These are phyloP conservation scores for Diospyros kaki DNA, from an alignment of 148 eudicot species.

Conservation along the genomic window DNA sequence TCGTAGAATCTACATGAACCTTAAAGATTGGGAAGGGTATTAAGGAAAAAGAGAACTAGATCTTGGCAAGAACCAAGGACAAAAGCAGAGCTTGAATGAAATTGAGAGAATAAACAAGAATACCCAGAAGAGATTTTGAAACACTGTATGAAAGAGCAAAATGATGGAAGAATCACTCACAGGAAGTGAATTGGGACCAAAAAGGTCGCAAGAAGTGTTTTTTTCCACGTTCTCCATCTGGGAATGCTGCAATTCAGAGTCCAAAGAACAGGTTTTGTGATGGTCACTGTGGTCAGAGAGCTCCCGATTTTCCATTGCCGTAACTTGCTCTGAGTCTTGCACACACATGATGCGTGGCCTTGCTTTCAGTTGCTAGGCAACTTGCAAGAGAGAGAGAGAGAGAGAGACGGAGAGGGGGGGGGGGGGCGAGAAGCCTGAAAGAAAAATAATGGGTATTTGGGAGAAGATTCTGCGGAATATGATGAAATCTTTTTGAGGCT, in stretches of 20 bases:
- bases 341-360: conserved; percentile 35
- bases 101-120: neutral
- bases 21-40: neutral
- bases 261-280: conserved; percentile 14
- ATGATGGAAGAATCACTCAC: conserved; percentile 24
- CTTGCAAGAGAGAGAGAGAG: neutral
- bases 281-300: conserved; percentile 1
- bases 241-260: conserved; percentile 22
- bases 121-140: neutral
- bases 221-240: conserved; percentile 34
- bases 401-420: neutral
- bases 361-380: conserved; percentile 19
- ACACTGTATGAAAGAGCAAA: neutral
- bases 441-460: neutral
- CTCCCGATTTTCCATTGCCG: conserved; percentile 26
- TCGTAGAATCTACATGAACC: neutral
- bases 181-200: conserved; percentile 27
- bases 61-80: neutral
- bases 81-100: neutral
- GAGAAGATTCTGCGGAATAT: neutral
- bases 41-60: neutral
- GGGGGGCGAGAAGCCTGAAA: neutral
- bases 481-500: neutral
- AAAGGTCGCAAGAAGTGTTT: conserved; percentile 9
- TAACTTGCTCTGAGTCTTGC: conserved; percentile 45